phyloP scores from a whole-genome alignment of 345 rosid genomes.

The Citropsis articulata region DNA sequence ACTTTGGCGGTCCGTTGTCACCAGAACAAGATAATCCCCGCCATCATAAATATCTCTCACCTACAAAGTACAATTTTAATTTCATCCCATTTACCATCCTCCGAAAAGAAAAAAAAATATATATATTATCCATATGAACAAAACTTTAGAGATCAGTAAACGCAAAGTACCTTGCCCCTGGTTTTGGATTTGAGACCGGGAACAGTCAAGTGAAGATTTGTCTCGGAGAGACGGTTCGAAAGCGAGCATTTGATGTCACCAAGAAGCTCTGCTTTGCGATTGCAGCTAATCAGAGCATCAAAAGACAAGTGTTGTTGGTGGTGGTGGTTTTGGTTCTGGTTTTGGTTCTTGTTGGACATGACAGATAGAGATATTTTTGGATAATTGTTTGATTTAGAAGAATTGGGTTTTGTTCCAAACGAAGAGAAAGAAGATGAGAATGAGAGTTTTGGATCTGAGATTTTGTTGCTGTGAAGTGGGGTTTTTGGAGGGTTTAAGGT shows the following conservation, averaged over 20 bases:
- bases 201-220: slow-evolving; percentile 68
- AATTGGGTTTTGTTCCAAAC: slow-evolving; percentile 22
- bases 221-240: slow-evolving; percentile 72
- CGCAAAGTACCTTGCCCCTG: slow-evolving; percentile 75
- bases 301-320: slow-evolving; percentile 34
- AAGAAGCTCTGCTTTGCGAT: slow-evolving; percentile 60
- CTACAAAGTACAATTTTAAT: slow-evolving; percentile 35
- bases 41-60: slow-evolving; percentile 88
- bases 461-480: slow-evolving; percentile 10
- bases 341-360: slow-evolving; percentile 33
- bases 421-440: slow-evolving; percentile 27
- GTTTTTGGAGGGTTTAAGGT: slow-evolving; percentile 44
- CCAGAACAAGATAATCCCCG: slow-evolving; percentile 81
- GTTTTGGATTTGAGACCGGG: slow-evolving; percentile 74
- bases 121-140: neutral
- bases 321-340: slow-evolving; percentile 27
- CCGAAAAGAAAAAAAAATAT: neutral
- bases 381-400: slow-evolving; percentile 21
- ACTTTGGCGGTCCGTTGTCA: slow-evolving; percentile 91
- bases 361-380: slow-evolving; percentile 31
- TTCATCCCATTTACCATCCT: neutral
- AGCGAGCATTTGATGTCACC: slow-evolving; percentile 49
- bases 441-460: slow-evolving; percentile 17
- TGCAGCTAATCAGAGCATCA: slow-evolving; percentile 40
- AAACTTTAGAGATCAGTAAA: neutral